Conservation (phyloP, 495 filamentous ascomycete species). For the Entonaema liquescens region DNA sequence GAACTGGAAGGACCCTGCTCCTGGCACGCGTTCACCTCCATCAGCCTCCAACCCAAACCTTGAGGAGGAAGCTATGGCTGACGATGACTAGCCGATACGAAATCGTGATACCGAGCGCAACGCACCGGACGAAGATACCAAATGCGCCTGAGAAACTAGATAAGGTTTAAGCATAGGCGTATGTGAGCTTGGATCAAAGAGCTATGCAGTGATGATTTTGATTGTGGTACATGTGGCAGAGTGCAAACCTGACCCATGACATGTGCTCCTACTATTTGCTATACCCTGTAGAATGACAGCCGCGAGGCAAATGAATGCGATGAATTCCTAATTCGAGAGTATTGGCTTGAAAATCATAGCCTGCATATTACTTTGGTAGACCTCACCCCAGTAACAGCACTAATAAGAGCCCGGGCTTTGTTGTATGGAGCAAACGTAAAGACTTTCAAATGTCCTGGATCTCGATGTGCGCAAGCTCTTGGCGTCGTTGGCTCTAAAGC, state of each 20-base stretch:
- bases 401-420: not conserved
- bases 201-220: not conserved
- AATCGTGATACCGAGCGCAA: not conserved
- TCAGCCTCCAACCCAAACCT: constrained; percentile 42
- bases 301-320: constrained; percentile 29
- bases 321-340: constrained; percentile 8
- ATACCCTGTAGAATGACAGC: constrained; percentile 34
- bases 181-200: not conserved
- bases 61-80: constrained; percentile 31
- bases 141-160: not conserved
- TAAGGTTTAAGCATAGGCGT: not conserved
- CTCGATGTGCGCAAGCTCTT: constrained; percentile 9
- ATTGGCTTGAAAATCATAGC: not conserved
- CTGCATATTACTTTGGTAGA: not conserved
- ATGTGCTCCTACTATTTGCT: constrained; percentile 23
- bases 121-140: not conserved
- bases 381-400: not conserved
- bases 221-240: constrained; percentile 4
- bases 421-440: not conserved
- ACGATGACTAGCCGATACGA: constrained; percentile 22
- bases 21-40: constrained; percentile 48
- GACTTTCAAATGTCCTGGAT: constrained; percentile 5
- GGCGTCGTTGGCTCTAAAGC: constrained; percentile 16
- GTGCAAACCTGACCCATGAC: not conserved
- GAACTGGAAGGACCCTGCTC: constrained; percentile 66